Conservation (phyloP, 75 land plant genomes). For the Adiantum capillusveneris region DNA sequence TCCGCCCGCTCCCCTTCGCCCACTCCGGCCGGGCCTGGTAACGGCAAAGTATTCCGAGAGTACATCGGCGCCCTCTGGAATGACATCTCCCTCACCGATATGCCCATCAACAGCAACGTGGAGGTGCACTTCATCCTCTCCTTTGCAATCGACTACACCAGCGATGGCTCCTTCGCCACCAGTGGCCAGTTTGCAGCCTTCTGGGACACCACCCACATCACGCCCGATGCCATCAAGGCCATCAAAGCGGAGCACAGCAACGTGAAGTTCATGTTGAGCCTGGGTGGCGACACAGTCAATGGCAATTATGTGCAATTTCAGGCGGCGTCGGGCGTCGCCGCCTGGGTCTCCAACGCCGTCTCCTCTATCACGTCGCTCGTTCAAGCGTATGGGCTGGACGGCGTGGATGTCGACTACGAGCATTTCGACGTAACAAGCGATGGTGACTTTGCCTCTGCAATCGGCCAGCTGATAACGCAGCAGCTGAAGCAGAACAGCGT, state of each 20-base stretch:
- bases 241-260: constrained; percentile 24
- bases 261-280: constrained; percentile 33
- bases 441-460: constrained; percentile 1
- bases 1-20: neutral
- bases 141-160: constrained; percentile 39
- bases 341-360: constrained; percentile 36
- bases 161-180: constrained; percentile 6
- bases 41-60: constrained; percentile 42
- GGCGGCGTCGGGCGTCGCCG: constrained; percentile 14
- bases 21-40: neutral
- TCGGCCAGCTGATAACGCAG: constrained; percentile 16
- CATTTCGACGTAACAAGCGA: neutral
- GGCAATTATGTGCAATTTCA: constrained; percentile 14
- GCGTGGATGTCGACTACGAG: constrained; percentile 30
- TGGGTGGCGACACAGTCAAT: constrained; percentile 27
- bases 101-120: constrained; percentile 28
- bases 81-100: constrained; percentile 25
- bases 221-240: too few species aligned
- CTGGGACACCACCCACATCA: constrained; percentile 53
- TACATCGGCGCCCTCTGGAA: constrained; percentile 44
- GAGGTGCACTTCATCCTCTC: constrained; percentile 36
- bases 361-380: constrained; percentile 14
- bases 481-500: constrained; percentile 7
- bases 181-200: constrained; percentile 34
- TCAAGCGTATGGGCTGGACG: constrained; percentile 12